Evolutionary conservation across 2,329 filamentous ascomycete genomes (phyloP).

Genomic region (Fusarium graminum): DNA sequence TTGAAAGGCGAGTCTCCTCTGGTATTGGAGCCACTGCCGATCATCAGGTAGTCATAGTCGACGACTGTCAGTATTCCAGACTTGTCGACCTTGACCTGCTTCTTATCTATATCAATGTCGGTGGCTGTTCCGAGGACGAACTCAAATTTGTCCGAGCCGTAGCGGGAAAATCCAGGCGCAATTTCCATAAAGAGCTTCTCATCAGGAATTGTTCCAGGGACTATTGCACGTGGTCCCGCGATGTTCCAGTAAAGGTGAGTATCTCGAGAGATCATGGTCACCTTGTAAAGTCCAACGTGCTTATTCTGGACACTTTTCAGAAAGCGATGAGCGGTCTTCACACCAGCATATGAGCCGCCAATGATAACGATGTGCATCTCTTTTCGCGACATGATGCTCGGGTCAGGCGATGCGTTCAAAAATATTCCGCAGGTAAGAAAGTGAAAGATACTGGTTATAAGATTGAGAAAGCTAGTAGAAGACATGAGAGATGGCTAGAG

Average conservation of each 20-base stretch:
- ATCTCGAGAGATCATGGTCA: conserved; percentile 5
- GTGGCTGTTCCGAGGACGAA: background rate
- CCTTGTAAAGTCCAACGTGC: background rate
- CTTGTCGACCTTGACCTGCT: background rate
- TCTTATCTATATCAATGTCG: background rate
- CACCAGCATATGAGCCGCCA: background rate
- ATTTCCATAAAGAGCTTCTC: background rate
- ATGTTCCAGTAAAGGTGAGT: conserved; percentile 12
- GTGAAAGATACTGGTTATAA: background rate
- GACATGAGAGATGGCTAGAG: accelerated
- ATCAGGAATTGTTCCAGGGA: background rate
- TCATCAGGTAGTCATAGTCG: background rate
- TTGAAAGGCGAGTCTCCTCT: background rate
- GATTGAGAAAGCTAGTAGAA: background rate
- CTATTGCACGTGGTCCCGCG: background rate
- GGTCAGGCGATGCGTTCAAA: background rate
- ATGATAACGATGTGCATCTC: conserved; percentile 2
- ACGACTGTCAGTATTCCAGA: background rate
- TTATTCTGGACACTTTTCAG: background rate
- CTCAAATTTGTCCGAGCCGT: conserved; percentile 3
- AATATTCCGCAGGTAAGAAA: background rate
- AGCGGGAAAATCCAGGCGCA: background rate
- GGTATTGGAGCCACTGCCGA: background rate
- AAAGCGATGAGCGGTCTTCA: background rate
- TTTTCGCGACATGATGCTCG: conserved; percentile 7